Evolutionary conservation across 305 asterid genomes (phyloP).

Genomic region (Fraxinus sp.): DNA sequence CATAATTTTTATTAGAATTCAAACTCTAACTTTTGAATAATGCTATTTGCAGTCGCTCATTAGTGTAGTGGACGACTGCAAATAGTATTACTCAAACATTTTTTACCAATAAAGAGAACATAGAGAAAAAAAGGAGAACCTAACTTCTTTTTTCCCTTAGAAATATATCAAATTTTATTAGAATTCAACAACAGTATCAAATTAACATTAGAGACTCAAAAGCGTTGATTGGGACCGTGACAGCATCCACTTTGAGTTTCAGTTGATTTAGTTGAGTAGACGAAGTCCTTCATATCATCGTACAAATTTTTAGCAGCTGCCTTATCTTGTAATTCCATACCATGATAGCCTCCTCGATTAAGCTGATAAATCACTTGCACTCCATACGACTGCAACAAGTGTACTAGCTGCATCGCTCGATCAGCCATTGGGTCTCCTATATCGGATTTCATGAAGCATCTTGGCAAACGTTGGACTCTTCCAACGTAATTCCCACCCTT

Average conservation of each 20-base stretch:
- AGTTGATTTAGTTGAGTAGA: not conserved
- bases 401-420: conserved; percentile 29
- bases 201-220: too few relatives aligned
- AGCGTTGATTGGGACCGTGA: not conserved
- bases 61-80: too few relatives aligned
- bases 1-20: not conserved
- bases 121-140: too few relatives aligned
- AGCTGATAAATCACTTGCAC: conserved; percentile 33
- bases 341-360: conserved; percentile 40
- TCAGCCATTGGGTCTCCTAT: conserved; percentile 43
- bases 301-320: conserved; percentile 32
- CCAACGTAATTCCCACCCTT: conserved; percentile 29
- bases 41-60: too few relatives aligned
- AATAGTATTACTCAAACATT: too few relatives aligned
- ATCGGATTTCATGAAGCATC: conserved; percentile 28
- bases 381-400: conserved; percentile 19
- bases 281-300: conserved; percentile 37
- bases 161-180: too few relatives aligned
- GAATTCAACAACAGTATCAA: not conserved
- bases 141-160: too few relatives aligned
- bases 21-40: too few relatives aligned
- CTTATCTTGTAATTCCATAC: conserved; percentile 27
- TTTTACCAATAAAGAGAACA: too few relatives aligned
- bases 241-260: not conserved
- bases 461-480: conserved; percentile 32